Evolutionary conservation across 1,139 yeast species (phyloP).

Genomic region (Suhomyces bribrorum): DNA sequence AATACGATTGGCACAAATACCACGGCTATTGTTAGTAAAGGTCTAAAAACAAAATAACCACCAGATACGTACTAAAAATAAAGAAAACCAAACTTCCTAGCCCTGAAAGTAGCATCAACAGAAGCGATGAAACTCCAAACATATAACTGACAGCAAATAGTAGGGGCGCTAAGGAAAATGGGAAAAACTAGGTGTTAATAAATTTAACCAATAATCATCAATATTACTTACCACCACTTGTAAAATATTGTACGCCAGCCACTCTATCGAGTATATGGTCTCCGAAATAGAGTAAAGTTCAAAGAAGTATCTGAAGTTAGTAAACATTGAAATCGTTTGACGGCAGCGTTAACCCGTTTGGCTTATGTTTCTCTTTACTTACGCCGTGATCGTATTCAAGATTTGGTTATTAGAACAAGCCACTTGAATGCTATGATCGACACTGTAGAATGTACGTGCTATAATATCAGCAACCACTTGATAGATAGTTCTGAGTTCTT

Average conservation of each 20-base stretch:
- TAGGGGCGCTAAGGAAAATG: background rate
- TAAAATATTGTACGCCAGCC: background rate
- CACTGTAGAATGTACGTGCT: background rate
- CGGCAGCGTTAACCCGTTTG: no score
- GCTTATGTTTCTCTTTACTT: no score
- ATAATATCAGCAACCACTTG: background rate
- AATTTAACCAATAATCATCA: background rate
- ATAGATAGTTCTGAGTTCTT: background rate
- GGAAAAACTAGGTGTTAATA: constrained; percentile 1
- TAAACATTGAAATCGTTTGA: background rate
- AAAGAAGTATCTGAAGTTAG: background rate
- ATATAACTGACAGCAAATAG: background rate
- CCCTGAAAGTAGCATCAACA: constrained; percentile 1
- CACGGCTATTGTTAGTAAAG: constrained; percentile 3
- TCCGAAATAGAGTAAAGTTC: background rate
- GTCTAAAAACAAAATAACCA: background rate
- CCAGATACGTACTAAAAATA: constrained; percentile 1
- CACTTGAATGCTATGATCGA: background rate
- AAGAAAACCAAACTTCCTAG: constrained; percentile 1
- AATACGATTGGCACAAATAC: background rate
- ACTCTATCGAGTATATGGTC: background rate
- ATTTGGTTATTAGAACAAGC: background rate
- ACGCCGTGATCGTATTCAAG: background rate
- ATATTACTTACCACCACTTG: background rate
- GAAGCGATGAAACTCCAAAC: constrained; percentile 1